phyloP scores from a whole-genome alignment of 176 grass and related monocot species.

The bread wheat (Triticum aestivum) region DNA sequence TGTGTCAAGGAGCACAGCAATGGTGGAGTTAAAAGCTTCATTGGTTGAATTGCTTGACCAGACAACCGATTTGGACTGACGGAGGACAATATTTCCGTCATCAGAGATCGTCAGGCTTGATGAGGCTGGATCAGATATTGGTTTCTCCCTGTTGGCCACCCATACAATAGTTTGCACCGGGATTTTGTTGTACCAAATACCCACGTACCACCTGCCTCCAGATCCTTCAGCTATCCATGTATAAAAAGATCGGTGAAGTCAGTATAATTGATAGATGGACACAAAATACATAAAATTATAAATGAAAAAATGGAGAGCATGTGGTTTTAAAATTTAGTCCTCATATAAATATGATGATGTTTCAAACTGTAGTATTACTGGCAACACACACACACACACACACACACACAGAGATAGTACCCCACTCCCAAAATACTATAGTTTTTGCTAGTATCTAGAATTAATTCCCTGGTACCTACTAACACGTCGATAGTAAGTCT shows the following conservation, averaged over 20 bases:
- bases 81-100: slow-evolving; percentile 25
- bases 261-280: not conserved
- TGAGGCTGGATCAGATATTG: slow-evolving; percentile 28
- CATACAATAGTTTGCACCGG: slow-evolving; percentile 34
- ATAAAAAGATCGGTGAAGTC: not conserved
- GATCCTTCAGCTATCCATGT: not conserved
- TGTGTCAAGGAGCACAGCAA: slow-evolving; percentile 23
- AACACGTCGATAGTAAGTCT: no score
- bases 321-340: no score
- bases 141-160: slow-evolving; percentile 46
- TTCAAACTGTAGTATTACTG: no score
- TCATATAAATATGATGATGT: no score
- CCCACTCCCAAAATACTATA: no score
- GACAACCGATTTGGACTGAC: not conserved
- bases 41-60: slow-evolving; percentile 20
- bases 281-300: not conserved
- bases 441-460: no score
- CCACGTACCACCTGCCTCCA: slow-evolving; percentile 32
- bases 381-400: no score
- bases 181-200: slow-evolving; percentile 53
- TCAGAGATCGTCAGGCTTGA: slow-evolving; percentile 33
- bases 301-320: no score
- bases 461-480: no score
- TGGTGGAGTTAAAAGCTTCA: not conserved
- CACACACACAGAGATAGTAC: no score